Evolutionary conservation across 129 eudicot species (phyloP).

Genomic region (Cynara cardunculus): DNA sequence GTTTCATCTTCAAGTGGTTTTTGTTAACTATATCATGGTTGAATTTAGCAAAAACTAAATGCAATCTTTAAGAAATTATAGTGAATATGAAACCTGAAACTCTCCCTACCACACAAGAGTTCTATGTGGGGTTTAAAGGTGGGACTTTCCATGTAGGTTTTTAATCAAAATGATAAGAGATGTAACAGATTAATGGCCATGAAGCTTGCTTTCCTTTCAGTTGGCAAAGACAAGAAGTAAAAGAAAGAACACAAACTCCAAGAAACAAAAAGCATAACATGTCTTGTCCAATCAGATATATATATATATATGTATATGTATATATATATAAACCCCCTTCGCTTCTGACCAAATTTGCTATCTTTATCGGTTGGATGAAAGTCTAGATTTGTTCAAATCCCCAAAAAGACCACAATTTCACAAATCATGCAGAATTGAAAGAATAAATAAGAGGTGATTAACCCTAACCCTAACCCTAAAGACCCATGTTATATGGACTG

Average conservation of each 20-base stretch:
- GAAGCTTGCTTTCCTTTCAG: neutral
- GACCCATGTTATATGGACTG: neutral
- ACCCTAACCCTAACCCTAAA: conserved; percentile 15
- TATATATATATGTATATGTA: too few species aligned
- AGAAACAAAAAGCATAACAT: conserved; percentile 2
- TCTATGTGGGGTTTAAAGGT: neutral
- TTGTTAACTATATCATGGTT: neutral
- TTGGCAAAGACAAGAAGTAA: conserved; percentile 6
- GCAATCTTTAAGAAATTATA: neutral
- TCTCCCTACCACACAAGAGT: neutral
- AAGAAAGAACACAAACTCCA: conserved; percentile 11
- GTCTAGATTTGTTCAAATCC: conserved; percentile 8
- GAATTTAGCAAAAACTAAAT: neutral
- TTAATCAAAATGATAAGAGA: neutral
- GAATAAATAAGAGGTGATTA: neutral
- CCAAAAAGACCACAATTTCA: neutral
- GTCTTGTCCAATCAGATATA: conserved; percentile 29
- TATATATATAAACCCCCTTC: neutral
- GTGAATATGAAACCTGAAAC: neutral
- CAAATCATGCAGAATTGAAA: conserved; percentile 10
- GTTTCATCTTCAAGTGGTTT: neutral
- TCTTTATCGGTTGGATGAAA: neutral
- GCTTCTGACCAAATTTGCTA: conserved; percentile 9
- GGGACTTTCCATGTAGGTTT: too few species aligned
- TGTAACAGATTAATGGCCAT: neutral